Evolutionary conservation across 1,284 basidiomycete species (phyloP).

Genomic region (Ustilago trichophora): DNA sequence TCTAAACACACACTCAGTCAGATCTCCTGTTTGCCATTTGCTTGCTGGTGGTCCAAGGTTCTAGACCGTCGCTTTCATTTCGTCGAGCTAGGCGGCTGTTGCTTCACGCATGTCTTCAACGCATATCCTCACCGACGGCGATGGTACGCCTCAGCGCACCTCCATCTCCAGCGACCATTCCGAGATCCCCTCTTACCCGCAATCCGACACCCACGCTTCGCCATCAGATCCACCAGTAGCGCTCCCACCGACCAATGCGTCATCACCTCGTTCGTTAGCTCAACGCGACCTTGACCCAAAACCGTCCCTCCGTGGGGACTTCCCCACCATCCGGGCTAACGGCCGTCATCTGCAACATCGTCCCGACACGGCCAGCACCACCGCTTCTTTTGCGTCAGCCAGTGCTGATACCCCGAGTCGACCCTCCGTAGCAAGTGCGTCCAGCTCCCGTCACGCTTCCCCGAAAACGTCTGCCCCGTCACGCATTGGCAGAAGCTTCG

Average conservation of each 20-base stretch:
- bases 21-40: not conserved
- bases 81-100: not conserved
- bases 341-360: slow-evolving; percentile 3
- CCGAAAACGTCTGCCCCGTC: slow-evolving; percentile 20
- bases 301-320: not conserved
- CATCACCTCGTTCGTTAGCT: slow-evolving; percentile 2
- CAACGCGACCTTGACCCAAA: slow-evolving; percentile 4
- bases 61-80: slow-evolving; percentile 8
- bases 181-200: slow-evolving; percentile 36
- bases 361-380: slow-evolving; percentile 27
- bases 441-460: slow-evolving; percentile 11
- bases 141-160: slow-evolving; percentile 6
- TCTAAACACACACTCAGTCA: not conserved
- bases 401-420: slow-evolving; percentile 9
- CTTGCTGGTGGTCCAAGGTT: not conserved
- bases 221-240: slow-evolving; percentile 9
- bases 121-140: slow-evolving; percentile 16
- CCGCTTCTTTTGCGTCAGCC: slow-evolving; percentile 24
- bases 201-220: slow-evolving; percentile 6
- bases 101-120: slow-evolving; percentile 16
- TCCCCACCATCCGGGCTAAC: slow-evolving; percentile 1
- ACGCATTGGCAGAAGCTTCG: slow-evolving; percentile 47
- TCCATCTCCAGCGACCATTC: slow-evolving; percentile 36
- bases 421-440: slow-evolving; percentile 5
- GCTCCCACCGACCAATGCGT: slow-evolving; percentile 2